Evolutionary conservation across 2,329 filamentous ascomycete genomes (phyloP).

Genomic region (Ampelomyces quisqualis): DNA sequence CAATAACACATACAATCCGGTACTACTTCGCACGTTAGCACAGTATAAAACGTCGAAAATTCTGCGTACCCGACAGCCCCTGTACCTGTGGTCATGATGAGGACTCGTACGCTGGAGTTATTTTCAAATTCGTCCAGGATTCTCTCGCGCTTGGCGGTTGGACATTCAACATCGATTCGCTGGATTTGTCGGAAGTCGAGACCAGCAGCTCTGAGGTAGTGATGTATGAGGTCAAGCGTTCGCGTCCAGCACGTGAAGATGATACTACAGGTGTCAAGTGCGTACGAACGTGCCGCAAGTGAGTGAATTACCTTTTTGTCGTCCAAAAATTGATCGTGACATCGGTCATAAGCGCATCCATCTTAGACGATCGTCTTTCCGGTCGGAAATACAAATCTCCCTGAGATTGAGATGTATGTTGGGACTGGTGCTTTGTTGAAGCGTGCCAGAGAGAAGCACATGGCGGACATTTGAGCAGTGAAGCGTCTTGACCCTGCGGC

Average conservation of each 20-base stretch:
- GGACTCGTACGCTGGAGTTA: conserved; percentile 31
- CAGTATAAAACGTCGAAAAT: not conserved
- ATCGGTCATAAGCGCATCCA: conserved; percentile 38
- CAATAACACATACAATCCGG: too few species aligned
- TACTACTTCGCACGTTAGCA: too few species aligned
- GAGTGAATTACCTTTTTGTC: conserved; percentile 30
- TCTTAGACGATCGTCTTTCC: conserved; percentile 38
- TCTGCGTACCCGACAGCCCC: conserved; percentile 52
- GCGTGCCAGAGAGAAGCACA: conserved; percentile 21
- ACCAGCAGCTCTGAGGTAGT: conserved; percentile 8
- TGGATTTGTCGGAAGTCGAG: conserved; percentile 23
- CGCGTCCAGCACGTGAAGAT: conserved; percentile 38
- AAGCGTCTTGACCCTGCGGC: conserved; percentile 6
- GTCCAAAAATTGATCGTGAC: conserved; percentile 26
- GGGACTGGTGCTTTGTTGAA: not conserved
- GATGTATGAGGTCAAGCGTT: conserved; percentile 28
- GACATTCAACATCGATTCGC: conserved; percentile 51
- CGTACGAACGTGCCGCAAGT: not conserved
- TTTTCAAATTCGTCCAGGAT: conserved; percentile 46
- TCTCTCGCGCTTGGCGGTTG: conserved; percentile 40
- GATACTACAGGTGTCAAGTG: conserved; percentile 18
- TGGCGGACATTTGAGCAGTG: conserved; percentile 20
- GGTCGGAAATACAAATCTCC: conserved; percentile 34
- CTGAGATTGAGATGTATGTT: conserved; percentile 12
- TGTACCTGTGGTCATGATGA: conserved; percentile 57